Conservation (phyloP, 2,329 filamentous ascomycete species). For the Fusarium sp. region DNA sequence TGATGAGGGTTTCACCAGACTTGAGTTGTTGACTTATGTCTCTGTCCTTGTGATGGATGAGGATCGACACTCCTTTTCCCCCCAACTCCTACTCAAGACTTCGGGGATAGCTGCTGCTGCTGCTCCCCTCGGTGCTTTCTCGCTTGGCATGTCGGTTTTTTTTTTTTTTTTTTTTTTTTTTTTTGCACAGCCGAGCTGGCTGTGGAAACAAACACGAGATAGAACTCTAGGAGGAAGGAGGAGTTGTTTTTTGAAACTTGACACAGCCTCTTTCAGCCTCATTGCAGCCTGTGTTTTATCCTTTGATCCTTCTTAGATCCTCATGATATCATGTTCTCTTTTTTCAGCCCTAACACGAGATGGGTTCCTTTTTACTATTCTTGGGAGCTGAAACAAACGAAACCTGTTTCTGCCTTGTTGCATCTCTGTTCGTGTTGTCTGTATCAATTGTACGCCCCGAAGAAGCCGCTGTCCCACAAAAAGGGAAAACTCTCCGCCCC, state of each 20-base stretch:
- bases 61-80: background rate
- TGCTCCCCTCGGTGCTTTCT: background rate
- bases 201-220: background rate
- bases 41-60: background rate
- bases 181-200: background rate
- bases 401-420: background rate
- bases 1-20: conserved; percentile 5
- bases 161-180: background rate
- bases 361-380: background rate
- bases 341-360: background rate
- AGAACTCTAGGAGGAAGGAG: background rate
- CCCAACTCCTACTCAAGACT: background rate
- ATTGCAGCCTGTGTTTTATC: background rate
- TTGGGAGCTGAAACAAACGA: background rate
- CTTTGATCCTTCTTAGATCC: background rate
- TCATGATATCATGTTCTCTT: background rate
- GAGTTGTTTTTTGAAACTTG: background rate
- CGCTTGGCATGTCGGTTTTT: background rate
- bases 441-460: conserved; percentile 22
- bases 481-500: conserved; percentile 12
- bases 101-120: background rate
- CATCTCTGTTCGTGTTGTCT: background rate
- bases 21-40: background rate
- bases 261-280: background rate
- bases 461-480: conserved; percentile 19